A percentile compares a stretch with the other conserved stretches of the same genome.
phyloP scores from a whole-genome alignment of 306 rosid species.

The Prunus armeniaca region DNA sequence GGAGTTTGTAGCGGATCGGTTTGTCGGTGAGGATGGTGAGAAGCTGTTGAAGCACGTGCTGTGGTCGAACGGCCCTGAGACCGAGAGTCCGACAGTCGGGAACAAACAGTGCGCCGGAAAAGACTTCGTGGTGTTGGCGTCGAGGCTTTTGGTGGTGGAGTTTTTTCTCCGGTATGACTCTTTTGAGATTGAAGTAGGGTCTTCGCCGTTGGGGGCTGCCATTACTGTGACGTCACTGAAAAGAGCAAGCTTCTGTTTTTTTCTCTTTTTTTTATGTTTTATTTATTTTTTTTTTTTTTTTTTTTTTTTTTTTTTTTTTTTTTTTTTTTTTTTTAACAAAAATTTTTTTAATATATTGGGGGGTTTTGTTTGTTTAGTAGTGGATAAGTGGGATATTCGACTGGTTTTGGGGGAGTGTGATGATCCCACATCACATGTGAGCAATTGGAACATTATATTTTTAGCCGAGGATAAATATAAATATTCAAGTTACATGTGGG shows the following conservation, averaged over 20 bases:
- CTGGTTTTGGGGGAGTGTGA: not conserved
- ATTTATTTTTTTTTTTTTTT: no score
- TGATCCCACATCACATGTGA: not conserved
- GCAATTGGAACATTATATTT: not conserved
- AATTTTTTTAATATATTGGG: no score
- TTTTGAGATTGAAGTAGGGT: constrained; percentile 45
- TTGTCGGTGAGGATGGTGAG: constrained; percentile 78
- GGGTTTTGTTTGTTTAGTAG: not conserved
- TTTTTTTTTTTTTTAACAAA: no score
- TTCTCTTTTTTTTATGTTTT: no score
- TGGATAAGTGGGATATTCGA: not conserved
- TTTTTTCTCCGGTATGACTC: constrained; percentile 76
- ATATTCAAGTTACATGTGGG: not conserved
- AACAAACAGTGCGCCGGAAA: constrained; percentile 92
- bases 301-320: no score
- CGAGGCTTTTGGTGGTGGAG: constrained; percentile 71
- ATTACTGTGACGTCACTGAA: constrained; percentile 66
- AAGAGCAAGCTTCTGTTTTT: constrained; percentile 45
- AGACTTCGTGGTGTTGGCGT: constrained; percentile 52
- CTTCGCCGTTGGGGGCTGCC: constrained; percentile 53
- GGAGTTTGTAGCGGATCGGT: constrained; percentile 73
- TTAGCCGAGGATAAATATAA: not conserved
- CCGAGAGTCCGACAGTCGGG: constrained; percentile 42
- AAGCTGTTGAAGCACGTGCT: constrained; percentile 64
- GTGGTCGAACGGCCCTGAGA: constrained; percentile 92